A percentile compares a stretch with the other conserved stretches of the same genome.
phyloP scores from a whole-genome alignment of 2,329 filamentous ascomycete genomes.

The Colletotrichum tofieldiae region DNA sequence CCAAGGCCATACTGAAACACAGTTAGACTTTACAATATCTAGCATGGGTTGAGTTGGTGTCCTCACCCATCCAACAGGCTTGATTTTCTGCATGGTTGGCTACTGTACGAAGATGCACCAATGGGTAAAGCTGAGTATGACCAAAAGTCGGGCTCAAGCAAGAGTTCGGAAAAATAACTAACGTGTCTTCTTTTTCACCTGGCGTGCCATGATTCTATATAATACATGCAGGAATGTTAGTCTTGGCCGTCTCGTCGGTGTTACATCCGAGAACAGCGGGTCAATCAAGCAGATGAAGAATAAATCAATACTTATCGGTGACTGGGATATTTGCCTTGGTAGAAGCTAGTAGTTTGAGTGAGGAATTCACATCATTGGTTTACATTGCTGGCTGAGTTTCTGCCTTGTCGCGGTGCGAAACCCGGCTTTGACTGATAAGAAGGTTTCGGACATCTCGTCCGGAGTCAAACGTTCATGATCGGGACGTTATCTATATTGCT shows the following conservation, averaged over 20 bases:
- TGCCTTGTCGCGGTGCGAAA: neutral
- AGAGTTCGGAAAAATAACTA: neutral
- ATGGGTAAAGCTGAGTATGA: neutral
- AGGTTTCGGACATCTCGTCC: neutral
- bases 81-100: constrained; percentile 21
- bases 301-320: neutral
- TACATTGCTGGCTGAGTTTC: too few relatives aligned
- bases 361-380: neutral
- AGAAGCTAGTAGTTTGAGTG: neutral
- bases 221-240: neutral
- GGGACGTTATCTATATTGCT: neutral
- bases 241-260: neutral
- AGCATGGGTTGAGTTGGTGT: neutral
- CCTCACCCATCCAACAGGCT: constrained; percentile 26
- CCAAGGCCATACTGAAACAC: constrained; percentile 56
- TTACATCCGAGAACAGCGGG: neutral
- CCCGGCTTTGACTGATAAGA: neutral
- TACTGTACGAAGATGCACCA: too few relatives aligned
- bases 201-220: neutral
- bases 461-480: neutral
- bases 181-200: neutral
- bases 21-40: neutral
- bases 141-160: neutral
- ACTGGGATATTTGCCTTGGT: neutral
- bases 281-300: neutral